Base-by-base conservation (phyloP, 1,284 basidiomycete genomes). In the Heimioporus punctisporus region DNA sequence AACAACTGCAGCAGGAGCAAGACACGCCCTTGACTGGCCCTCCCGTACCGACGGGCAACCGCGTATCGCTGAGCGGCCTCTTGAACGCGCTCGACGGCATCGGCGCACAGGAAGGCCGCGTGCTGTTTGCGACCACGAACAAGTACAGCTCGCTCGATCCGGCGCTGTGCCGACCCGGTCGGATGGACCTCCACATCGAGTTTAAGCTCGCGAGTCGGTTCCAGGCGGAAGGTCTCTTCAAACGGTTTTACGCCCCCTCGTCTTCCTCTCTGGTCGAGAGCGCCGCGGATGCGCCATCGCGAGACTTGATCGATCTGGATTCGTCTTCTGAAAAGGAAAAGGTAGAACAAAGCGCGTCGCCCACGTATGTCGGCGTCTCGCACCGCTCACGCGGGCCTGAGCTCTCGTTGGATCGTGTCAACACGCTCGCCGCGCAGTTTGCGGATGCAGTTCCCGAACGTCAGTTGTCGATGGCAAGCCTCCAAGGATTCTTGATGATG, bases 71-170 rank as follows among this genome's bases (percentile, higher is more conserved):
- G 40, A 88, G 85, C 52, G 89, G 90, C 12, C 76, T 92, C 9
- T 77, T 92, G 14, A 89, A 89, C 48, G 86, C 86, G 11, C 80
- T 92, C 15, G 90, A 92, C 59, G 90, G 90, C 30, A 82, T 91
- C 49, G 84, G 80, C 10, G 88, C 88, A 2, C 86, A 87, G 61
- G 89, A 92, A 71, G 90, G 90, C 15, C 83, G 90, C 0, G 80
- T 92, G 43, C 76, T 92, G 2, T 89, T 89, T 55, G 89, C 89
- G 5, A 91, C 89, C 0, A 92, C 89, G 4, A 92, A 92, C 72
- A 82, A 86, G 58, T 86, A 86, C 67, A 60, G 68, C 11, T 74
- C 80, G 6, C 81, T 92, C 21, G 90, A 92, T 58, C 78, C 87
- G 4, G 90, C 90, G 1, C 77, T 92, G 24, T 83, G 81, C 58